These are phyloP conservation scores for Tetracladium setigerum DNA, from an alignment of 495 filamentous ascomycete species.

Conservation along the genomic window DNA sequence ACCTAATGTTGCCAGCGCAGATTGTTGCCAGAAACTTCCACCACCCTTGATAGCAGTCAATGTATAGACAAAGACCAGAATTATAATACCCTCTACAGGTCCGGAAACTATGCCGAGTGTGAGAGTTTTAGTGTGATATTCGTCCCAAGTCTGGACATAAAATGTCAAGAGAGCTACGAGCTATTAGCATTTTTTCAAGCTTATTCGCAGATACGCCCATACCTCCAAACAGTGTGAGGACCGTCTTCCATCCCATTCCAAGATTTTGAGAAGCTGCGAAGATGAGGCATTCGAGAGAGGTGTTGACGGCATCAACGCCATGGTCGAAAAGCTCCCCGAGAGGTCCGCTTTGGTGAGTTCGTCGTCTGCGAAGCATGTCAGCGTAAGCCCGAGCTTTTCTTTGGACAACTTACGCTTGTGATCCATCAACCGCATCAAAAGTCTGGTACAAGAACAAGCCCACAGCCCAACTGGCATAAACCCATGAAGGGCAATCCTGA, in stretches of 20 bases:
- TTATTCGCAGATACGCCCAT: conserved; percentile 20
- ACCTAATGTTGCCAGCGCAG: conserved; percentile 66
- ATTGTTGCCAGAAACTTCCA: conserved; percentile 85
- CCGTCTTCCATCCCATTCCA: conserved; percentile 85
- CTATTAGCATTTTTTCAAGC: conserved; percentile 14
- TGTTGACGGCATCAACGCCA: conserved; percentile 95
- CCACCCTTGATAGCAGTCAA: conserved; percentile 78
- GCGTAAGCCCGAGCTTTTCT: background rate
- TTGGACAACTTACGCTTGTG: conserved; percentile 64
- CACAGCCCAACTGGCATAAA: conserved; percentile 83
- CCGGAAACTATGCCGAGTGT: conserved; percentile 90
- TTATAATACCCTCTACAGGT: conserved; percentile 90
- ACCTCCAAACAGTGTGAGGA: conserved; percentile 79
- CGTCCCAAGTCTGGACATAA: conserved; percentile 98
- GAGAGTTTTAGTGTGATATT: conserved; percentile 94
- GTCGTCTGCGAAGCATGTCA: conserved; percentile 45
- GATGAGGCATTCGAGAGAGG: conserved; percentile 83
- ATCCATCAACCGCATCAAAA: conserved; percentile 93
- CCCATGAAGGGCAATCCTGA: conserved; percentile 88
- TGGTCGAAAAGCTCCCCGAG: conserved; percentile 96
- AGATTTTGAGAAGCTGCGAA: conserved; percentile 89
- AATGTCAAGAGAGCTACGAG: conserved; percentile 70
- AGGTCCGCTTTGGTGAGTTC: conserved; percentile 87
- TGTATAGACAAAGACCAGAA: conserved; percentile 74
- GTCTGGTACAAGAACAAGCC: conserved; percentile 96